Evolutionary conservation across 108 stramenopile species (phyloP), one percentile per base, ranked within the genome.

Genomic region (Cylindrotheca closterium): DNA sequence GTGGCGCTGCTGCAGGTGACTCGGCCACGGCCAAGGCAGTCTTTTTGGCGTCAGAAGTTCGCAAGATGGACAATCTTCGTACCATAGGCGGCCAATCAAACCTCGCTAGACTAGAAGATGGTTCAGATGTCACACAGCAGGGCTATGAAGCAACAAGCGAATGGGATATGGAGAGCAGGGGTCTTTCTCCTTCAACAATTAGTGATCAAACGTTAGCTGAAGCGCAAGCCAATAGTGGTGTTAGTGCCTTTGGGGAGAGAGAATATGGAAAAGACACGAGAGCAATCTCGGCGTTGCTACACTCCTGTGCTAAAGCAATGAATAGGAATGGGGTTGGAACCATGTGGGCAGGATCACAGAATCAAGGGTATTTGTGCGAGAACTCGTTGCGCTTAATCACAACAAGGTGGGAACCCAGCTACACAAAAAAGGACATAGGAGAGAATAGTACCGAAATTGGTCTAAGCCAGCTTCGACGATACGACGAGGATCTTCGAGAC

Each of bases 11-110:
- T 2, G 87, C 89, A 7, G 89, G 92, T 15, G 92, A 93, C 73
- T 75, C 87, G 28, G 89, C 88, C 34, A 90, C 92, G 1, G 85
- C 89, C 30, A 88, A 89, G 55, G 88, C 92, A 5, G 77, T 93
- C 58, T 88, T 78, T 67, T 55, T 93, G 32, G 92, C 83, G 7
- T 72, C 79, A 22, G 76, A 93, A 58, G 77, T 93, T 15, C 72
- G 89, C 24, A 81, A 80, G 51, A 55, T 89, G 71, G 75, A 90
- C 72, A 79, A 89, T 65, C 65, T 90, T 30, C 73, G 92, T 51
- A 80, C 85, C 5, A 90, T 89, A 54, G 92, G 92, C 26, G 61
- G 74, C 10, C 71, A 74, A 58, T 65, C 71, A 4, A 73, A 48
- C 28, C 47, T 81, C 50, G 60, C 71, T 29, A 47, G 24, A 34